phyloP scores from a whole-genome alignment of 176 grass and related monocot species.

The Leersia perrieri region DNA sequence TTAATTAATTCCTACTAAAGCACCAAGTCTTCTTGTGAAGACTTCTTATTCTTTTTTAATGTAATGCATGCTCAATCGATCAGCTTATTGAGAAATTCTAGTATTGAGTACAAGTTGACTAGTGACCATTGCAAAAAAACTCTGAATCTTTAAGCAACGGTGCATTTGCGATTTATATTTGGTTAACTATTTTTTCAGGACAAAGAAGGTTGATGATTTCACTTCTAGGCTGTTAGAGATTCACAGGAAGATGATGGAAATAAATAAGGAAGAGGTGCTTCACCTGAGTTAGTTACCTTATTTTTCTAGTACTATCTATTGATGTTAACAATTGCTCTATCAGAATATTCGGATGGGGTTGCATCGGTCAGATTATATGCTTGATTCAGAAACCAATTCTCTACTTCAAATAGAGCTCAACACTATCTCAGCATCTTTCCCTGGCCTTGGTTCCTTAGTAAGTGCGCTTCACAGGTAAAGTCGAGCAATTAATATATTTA shows the following conservation, averaged over 20 bases:
- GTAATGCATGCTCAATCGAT: background rate
- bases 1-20: background rate
- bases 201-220: conserved; percentile 79
- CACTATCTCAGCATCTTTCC: conserved; percentile 88
- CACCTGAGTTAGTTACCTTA: background rate
- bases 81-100: background rate
- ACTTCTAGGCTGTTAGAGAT: conserved; percentile 86
- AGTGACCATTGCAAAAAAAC: background rate
- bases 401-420: conserved; percentile 99
- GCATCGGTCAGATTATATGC: conserved; percentile 97
- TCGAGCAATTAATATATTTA: conserved; percentile 1
- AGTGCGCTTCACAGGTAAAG: conserved; percentile 84
- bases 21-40: background rate
- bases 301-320: background rate
- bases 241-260: conserved; percentile 76
- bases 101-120: background rate
- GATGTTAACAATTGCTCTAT: conserved; percentile 10
- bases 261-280: conserved; percentile 81
- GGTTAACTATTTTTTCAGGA: conserved; percentile 53
- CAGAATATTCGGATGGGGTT: conserved; percentile 90
- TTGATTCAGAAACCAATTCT: conserved; percentile 80
- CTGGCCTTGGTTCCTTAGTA: conserved; percentile 79
- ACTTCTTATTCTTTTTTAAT: background rate
- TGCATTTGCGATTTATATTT: background rate
- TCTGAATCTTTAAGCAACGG: background rate